Evolutionary conservation across 108 stramenopile genomes (phyloP).

Genomic region (Skeletonema menzelii): DNA sequence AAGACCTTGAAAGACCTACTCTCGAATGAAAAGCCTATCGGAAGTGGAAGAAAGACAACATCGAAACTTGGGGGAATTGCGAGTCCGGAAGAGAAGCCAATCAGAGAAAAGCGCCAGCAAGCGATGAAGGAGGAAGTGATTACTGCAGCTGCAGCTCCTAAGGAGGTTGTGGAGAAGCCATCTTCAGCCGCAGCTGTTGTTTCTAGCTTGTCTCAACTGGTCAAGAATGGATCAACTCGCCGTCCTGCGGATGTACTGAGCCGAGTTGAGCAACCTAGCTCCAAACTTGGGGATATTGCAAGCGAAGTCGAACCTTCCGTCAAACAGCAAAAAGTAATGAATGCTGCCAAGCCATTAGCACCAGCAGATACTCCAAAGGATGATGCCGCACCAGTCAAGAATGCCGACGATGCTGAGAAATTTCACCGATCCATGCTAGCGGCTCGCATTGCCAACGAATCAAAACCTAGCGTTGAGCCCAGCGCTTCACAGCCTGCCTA

Average conservation of each 20-base stretch:
- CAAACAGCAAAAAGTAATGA: not conserved
- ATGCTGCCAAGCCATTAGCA: not conserved
- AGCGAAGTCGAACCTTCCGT: not conserved
- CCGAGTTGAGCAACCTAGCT: not conserved
- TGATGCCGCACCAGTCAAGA: conserved; percentile 3
- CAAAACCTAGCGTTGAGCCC: conserved; percentile 6
- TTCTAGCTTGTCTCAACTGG: conserved; percentile 15
- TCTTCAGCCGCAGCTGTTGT: not conserved
- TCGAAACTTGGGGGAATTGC: conserved; percentile 30
- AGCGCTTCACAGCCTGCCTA: not conserved
- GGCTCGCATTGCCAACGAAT: no score
- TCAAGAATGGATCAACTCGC: conserved; percentile 7
- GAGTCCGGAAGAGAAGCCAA: conserved; percentile 15
- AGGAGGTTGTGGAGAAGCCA: not conserved
- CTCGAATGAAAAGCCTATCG: conserved; percentile 11
- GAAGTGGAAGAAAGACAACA: conserved; percentile 9
- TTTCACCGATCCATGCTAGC: no score
- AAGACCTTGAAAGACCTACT: conserved; percentile 24
- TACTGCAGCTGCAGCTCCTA: not conserved
- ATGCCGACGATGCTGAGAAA: conserved; percentile 38
- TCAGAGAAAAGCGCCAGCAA: conserved; percentile 11
- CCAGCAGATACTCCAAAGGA: not conserved
- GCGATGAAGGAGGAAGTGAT: conserved; percentile 20
- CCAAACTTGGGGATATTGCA: conserved; percentile 19
- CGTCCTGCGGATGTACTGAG: not conserved